Percentiles rank a stretch among this genome's conserved stretches.
Conservation (phyloP, 257 asterid species). For the Jacaranda mimosifolia region DNA sequence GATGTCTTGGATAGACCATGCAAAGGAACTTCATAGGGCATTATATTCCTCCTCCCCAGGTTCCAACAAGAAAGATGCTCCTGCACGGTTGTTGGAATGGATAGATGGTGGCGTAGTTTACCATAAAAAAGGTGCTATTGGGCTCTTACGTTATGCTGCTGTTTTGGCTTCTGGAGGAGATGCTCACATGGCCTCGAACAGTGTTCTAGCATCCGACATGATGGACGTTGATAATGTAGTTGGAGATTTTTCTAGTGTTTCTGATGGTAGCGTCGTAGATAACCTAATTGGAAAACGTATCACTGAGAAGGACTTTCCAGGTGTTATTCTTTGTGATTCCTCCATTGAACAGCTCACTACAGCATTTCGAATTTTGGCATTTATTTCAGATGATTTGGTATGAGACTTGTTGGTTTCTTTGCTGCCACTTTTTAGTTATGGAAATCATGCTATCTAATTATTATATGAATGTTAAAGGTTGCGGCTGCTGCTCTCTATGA, state of each 20-base stretch:
- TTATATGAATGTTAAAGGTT: conserved; percentile 58
- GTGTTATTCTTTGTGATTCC: conserved; percentile 86
- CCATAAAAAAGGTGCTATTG: conserved; percentile 87
- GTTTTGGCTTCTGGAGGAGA: conserved; percentile 96
- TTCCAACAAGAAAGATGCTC: conserved; percentile 90
- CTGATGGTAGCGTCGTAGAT: conserved; percentile 87
- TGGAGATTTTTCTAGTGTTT: conserved; percentile 76
- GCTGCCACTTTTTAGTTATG: conserved; percentile 24
- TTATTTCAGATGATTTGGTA: conserved; percentile 88
- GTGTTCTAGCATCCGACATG: conserved; percentile 88
- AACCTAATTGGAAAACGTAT: conserved; percentile 90
- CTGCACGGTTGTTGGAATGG: conserved; percentile 96
- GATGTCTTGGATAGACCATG: conserved; percentile 83
- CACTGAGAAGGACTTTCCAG: conserved; percentile 93
- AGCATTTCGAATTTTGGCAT: conserved; percentile 89
- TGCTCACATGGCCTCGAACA: conserved; percentile 88
- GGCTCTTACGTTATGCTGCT: conserved; percentile 78
- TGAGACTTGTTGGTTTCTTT: conserved; percentile 23
- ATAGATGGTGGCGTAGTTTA: conserved; percentile 97
- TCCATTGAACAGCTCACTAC: conserved; percentile 90
- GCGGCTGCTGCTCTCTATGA: conserved; percentile 90
- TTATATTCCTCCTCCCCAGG: conserved; percentile 77
- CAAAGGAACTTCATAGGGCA: conserved; percentile 69
- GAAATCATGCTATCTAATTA: conserved; percentile 40
- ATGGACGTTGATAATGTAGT: conserved; percentile 92